phyloP scores from a whole-genome alignment of 345 rosid genomes.

The Gossypium stocksii region DNA sequence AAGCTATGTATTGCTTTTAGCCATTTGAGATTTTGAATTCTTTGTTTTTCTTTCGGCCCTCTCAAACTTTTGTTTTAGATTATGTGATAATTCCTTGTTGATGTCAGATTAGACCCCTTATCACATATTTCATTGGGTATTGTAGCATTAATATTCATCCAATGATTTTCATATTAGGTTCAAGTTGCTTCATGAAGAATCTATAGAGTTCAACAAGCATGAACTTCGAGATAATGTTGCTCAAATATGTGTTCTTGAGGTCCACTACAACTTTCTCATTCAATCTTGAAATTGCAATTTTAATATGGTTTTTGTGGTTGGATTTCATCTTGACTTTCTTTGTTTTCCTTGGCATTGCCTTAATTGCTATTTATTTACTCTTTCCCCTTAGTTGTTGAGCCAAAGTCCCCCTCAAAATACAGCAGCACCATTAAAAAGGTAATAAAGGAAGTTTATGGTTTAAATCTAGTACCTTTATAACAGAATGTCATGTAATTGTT shows the following conservation, averaged over 20 bases:
- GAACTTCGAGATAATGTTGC: constrained; percentile 97
- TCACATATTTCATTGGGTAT: constrained; percentile 13
- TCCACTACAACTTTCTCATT: constrained; percentile 21
- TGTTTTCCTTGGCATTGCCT: not conserved
- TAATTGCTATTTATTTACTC: constrained; percentile 4
- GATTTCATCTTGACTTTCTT: constrained; percentile 2
- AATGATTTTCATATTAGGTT: constrained; percentile 46
- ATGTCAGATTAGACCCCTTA: not conserved
- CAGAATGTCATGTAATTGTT: not conserved
- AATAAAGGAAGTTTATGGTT: constrained; percentile 16
- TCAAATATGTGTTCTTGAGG: constrained; percentile 96
- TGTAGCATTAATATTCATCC: constrained; percentile 20
- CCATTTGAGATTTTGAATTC: constrained; percentile 1
- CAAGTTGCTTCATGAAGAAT: constrained; percentile 83
- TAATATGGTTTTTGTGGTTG: not conserved
- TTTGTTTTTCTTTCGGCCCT: not conserved
- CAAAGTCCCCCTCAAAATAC: constrained; percentile 30
- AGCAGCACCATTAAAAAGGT: constrained; percentile 46
- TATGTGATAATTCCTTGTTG: not conserved
- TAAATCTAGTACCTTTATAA: not conserved
- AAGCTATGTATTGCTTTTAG: not conserved
- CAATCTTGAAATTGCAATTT: not conserved
- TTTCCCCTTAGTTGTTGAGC: constrained; percentile 38
- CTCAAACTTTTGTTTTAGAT: not conserved
- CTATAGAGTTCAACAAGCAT: constrained; percentile 69